Evolutionary conservation across 345 rosid species (phyloP).

Genomic region (Brassica juncea): DNA sequence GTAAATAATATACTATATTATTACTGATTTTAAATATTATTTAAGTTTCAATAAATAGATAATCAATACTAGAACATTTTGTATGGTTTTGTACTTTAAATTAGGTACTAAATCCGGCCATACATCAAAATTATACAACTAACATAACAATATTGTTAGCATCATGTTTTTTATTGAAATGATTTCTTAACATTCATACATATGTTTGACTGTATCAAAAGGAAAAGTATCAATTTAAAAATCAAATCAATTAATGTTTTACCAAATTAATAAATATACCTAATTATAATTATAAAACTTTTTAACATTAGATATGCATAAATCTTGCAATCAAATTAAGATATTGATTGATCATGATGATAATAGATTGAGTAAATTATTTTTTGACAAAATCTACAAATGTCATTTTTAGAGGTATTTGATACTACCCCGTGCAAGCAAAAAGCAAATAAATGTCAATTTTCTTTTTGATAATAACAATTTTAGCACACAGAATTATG

Average conservation of each 20-base stretch:
- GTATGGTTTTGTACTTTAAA: neutral
- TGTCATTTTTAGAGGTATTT: neutral
- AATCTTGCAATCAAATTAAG: neutral
- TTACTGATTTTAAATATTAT: too few relatives aligned
- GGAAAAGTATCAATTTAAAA: neutral
- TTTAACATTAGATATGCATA: neutral
- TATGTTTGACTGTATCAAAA: neutral
- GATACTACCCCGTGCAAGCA: too few relatives aligned
- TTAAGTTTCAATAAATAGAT: neutral
- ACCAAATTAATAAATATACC: neutral
- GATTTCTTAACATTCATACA: too few relatives aligned
- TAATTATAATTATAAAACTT: neutral
- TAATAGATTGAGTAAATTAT: neutral
- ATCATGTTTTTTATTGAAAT: neutral
- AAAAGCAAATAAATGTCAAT: neutral
- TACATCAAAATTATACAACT: neutral
- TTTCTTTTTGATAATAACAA: neutral
- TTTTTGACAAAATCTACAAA: neutral
- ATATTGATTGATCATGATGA: neutral
- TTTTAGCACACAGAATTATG: neutral
- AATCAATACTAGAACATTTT: neutral
- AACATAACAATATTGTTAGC: neutral
- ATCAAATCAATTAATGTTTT: neutral
- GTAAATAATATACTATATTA: too few relatives aligned
- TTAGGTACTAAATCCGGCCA: constrained; percentile 12